Percentiles rank a stretch among this genome's conserved stretches.
Conservation (phyloP, 106 monocot genomes). For the Acorus gramineus region DNA sequence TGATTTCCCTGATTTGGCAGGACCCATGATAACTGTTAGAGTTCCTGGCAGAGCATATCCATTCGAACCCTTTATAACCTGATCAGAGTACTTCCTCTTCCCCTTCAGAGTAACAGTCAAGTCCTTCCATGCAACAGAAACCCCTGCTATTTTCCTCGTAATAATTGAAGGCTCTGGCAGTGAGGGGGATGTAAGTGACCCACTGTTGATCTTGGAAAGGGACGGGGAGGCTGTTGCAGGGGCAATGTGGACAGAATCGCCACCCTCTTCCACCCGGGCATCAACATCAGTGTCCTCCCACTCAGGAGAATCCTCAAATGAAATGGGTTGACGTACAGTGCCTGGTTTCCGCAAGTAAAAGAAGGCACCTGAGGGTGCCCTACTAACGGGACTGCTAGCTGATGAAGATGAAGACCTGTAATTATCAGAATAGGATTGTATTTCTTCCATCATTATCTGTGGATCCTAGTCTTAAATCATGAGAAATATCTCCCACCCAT, state of each 20-base stretch:
- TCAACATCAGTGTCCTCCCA: conserved; percentile 87
- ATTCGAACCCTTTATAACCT: conserved; percentile 80
- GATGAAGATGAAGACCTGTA: conserved; percentile 95
- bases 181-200: conserved; percentile 55
- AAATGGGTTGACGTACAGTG: conserved; percentile 52
- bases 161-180: conserved; percentile 29
- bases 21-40: conserved; percentile 97
- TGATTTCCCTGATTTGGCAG: conserved; percentile 90
- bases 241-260: conserved; percentile 55
- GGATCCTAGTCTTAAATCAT: too few species aligned
- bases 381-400: conserved; percentile 74
- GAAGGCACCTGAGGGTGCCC: conserved; percentile 38
- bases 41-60: conserved; percentile 95
- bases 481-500: too few species aligned
- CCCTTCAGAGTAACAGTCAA: conserved; percentile 62
- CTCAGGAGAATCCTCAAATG: conserved; percentile 96
- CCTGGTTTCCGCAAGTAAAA: conserved; percentile 79
- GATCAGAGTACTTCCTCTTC: conserved; percentile 64
- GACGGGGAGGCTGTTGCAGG: conserved; percentile 62
- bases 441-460: conserved; percentile 41
- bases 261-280: conserved; percentile 48
- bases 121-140: conserved; percentile 91
- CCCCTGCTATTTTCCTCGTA: conserved; percentile 71
- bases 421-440: conserved; percentile 52
- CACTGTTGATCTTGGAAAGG: conserved; percentile 60